Conservation (phyloP, 2,329 filamentous ascomycete genomes). For the Dendrostoma leiphaemia region DNA sequence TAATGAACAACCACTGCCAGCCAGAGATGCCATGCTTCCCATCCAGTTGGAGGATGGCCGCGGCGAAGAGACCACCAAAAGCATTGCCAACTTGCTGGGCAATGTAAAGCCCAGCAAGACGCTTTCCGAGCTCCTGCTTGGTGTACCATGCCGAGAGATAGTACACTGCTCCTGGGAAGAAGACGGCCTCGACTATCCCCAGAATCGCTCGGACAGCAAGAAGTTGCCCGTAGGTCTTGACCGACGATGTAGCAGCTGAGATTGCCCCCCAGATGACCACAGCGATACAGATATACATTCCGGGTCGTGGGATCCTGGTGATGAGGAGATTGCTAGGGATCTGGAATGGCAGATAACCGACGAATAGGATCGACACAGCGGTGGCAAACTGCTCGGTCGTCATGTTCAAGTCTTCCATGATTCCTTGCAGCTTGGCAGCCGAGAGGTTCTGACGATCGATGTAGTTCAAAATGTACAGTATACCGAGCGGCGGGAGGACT, state of each 20-base stretch:
- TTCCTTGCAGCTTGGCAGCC: constrained; percentile 37
- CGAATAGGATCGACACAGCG: constrained; percentile 42
- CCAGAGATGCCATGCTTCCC: constrained; percentile 44
- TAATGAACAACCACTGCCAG: constrained; percentile 54
- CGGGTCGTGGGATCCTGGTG: constrained; percentile 22
- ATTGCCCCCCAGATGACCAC: constrained; percentile 31
- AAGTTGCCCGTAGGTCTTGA: constrained; percentile 31
- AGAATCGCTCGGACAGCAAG: constrained; percentile 35
- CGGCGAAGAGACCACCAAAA: constrained; percentile 49
- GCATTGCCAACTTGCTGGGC: constrained; percentile 37
- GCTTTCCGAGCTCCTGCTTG: constrained; percentile 34
- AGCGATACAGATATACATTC: constrained; percentile 28
- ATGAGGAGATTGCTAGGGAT: constrained; percentile 29
- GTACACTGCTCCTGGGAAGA: constrained; percentile 38
- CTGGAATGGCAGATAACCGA: constrained; percentile 43
- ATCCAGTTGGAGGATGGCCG: constrained; percentile 45
- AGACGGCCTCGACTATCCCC: constrained; percentile 33
- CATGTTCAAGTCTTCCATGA: constrained; percentile 38
- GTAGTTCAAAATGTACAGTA: constrained; percentile 40
- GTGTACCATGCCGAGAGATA: constrained; percentile 41
- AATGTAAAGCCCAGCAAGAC: constrained; percentile 35
- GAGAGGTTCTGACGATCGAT: constrained; percentile 37
- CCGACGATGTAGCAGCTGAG: constrained; percentile 32
- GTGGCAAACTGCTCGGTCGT: constrained; percentile 35
- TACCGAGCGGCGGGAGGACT: constrained; percentile 26